These are phyloP conservation scores for Phyllostachys edulis DNA, from an alignment of 176 grass and related monocot species.

Conservation along the genomic window DNA sequence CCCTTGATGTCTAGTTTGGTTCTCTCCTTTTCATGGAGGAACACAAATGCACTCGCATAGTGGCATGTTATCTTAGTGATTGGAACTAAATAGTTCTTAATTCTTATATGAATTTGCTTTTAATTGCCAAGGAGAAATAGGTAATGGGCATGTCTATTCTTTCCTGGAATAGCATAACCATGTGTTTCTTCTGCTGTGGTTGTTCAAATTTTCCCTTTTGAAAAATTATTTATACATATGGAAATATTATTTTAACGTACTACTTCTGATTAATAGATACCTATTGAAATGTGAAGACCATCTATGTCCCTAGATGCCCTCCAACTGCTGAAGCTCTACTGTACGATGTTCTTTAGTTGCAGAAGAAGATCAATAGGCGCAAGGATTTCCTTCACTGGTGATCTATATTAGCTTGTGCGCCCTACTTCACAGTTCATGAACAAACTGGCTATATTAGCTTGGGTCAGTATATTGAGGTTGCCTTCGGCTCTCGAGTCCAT, in stretches of 20 bases:
- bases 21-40: too few relatives aligned
- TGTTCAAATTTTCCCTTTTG: neutral
- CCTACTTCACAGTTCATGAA: neutral
- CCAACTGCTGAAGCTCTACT: constrained; percentile 78
- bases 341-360: constrained; percentile 62
- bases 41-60: too few relatives aligned
- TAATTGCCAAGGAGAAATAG: neutral
- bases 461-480: too few relatives aligned
- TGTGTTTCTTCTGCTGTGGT: neutral
- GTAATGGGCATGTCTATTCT: neutral
- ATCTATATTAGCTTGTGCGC: neutral
- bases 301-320: constrained; percentile 74
- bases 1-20: too few relatives aligned
- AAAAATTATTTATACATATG: neutral
- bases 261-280: neutral
- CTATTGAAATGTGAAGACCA: neutral
- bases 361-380: constrained; percentile 80
- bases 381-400: constrained; percentile 81
- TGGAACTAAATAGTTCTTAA: neutral
- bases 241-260: neutral
- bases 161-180: neutral
- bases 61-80: too few relatives aligned
- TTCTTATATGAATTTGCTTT: neutral
- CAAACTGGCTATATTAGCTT: neutral
- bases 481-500: too few relatives aligned